These are phyloP conservation scores for Phyllosticta paracitricarpa DNA, from an alignment of 2,329 filamentous ascomycete genomes.

Conservation along the genomic window DNA sequence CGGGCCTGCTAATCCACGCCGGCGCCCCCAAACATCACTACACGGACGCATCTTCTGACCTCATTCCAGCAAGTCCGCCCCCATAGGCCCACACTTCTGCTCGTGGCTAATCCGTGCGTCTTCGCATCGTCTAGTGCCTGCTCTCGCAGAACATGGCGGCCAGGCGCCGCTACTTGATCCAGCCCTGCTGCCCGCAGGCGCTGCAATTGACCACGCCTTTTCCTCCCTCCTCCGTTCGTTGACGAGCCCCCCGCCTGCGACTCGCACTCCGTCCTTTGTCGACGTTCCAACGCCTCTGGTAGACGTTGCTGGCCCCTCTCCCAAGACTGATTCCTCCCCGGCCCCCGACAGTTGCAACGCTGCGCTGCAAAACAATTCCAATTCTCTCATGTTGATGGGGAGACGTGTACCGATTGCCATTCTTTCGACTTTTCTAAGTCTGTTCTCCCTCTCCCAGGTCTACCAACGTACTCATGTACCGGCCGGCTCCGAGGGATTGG, in stretches of 20 bases:
- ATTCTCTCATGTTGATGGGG: constrained; percentile 25
- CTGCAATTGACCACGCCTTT: background rate
- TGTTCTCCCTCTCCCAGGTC: constrained; percentile 27
- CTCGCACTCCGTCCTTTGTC: constrained; percentile 5
- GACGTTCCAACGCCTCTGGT: constrained; percentile 10
- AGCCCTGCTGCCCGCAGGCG: background rate
- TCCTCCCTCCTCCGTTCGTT: constrained; percentile 7
- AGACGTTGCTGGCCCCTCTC: constrained; percentile 2
- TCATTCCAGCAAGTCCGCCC: constrained; percentile 3
- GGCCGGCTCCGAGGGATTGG: constrained; percentile 22
- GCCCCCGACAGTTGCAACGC: constrained; percentile 14
- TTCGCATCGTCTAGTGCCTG: constrained; percentile 3
- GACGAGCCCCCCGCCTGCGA: background rate
- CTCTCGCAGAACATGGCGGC: constrained; percentile 7
- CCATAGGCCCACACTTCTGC: background rate
- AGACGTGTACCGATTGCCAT: constrained; percentile 24
- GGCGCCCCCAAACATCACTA: background rate
- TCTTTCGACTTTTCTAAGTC: constrained; percentile 25
- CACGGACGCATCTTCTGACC: background rate
- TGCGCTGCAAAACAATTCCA: constrained; percentile 9
- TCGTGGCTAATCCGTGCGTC: constrained; percentile 4
- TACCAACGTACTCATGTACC: constrained; percentile 24
- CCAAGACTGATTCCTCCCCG: background rate
- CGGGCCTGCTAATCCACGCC: background rate
- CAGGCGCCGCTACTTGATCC: constrained; percentile 11